phyloP scores from a whole-genome alignment of 306 rosid species.

The Rosa lucieae region DNA sequence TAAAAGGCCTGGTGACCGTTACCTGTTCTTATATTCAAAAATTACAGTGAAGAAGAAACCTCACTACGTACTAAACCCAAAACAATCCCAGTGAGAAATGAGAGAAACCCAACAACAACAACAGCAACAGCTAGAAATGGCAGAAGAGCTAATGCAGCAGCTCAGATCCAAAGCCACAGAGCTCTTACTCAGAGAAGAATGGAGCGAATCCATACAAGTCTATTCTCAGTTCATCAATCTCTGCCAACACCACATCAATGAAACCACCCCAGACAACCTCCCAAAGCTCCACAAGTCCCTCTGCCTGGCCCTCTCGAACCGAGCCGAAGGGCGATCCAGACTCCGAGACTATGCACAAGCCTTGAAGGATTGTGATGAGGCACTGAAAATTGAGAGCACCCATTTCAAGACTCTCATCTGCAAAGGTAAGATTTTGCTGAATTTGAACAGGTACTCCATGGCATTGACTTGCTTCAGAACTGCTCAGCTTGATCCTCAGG shows the following conservation, averaged over 20 bases:
- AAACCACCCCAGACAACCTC: constrained; percentile 20
- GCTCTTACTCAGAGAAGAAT: constrained; percentile 81
- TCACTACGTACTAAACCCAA: neutral
- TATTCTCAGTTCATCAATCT: constrained; percentile 63
- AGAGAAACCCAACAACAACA: neutral
- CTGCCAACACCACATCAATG: constrained; percentile 41
- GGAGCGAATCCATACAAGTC: constrained; percentile 51
- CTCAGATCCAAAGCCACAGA: constrained; percentile 88
- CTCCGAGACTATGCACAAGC: constrained; percentile 52
- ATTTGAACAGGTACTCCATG: constrained; percentile 53
- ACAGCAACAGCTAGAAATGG: constrained; percentile 32
- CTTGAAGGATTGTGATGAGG: constrained; percentile 62
- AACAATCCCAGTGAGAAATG: constrained; percentile 1
- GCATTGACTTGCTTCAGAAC: constrained; percentile 59
- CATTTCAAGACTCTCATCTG: constrained; percentile 84
- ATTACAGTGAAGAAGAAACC: neutral
- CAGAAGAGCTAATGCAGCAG: constrained; percentile 50
- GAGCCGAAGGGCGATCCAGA: constrained; percentile 71
- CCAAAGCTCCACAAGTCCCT: constrained; percentile 59
- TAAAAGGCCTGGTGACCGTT: constrained; percentile 31
- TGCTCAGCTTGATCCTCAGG: constrained; percentile 54
- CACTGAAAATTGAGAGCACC: constrained; percentile 52
- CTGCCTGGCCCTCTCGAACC: constrained; percentile 72
- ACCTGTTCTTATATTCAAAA: constrained; percentile 19
- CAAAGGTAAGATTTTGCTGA: constrained; percentile 79